Evolutionary conservation across 164 flowering plant genomes (phyloP), one percentile per base, ranked within the genome.

Genomic region (Chloranthus sessilifolius): DNA sequence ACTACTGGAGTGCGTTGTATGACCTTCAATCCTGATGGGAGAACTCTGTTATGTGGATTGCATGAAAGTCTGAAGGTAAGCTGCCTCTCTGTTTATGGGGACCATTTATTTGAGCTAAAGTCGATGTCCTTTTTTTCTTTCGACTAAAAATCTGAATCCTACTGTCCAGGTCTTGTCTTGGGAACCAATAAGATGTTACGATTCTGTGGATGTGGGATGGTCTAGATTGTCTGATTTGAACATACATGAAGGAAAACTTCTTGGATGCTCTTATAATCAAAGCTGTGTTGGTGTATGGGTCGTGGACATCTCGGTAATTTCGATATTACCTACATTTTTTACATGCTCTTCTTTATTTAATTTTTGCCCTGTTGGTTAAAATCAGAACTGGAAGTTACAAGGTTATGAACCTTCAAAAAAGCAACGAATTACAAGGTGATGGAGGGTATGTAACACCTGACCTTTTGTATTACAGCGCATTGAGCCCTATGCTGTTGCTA

Each of bases 211-310:
- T 67, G 95, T 94, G 58, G 97, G 99, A 51, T 94, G 99, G 99
- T 94, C 99, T 55, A 82, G 66, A 68, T 70, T 94, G 70, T 84
- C 95, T 28, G 99, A 94, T 69, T 76, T 94, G 45, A 86, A 80
- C 65, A 73, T 94, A 61, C 95, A 89, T 40, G 99, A 94, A 50
- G 99, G 97, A 47, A 94, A 94, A 73, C 99, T 94, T 63, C 95
- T 94, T 64, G 99, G 97, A 15, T 94, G 99, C 74, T 94, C 98
- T 22, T 87, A 69, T 51, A 88, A 94, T 71, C 99, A 94, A 71
- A 89, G 95, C 64, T 94, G 97, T 73, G 99, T 94, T 54, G 99
- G 97, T 48, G 90, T 94, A 10, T 94, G 99, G 99, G 99, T 94
- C 46, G 97, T 83, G 31, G 99, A 94, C 68, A 77, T 86, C 60